Conservation (phyloP, 306 rosid genomes). For the Prunus mira region DNA sequence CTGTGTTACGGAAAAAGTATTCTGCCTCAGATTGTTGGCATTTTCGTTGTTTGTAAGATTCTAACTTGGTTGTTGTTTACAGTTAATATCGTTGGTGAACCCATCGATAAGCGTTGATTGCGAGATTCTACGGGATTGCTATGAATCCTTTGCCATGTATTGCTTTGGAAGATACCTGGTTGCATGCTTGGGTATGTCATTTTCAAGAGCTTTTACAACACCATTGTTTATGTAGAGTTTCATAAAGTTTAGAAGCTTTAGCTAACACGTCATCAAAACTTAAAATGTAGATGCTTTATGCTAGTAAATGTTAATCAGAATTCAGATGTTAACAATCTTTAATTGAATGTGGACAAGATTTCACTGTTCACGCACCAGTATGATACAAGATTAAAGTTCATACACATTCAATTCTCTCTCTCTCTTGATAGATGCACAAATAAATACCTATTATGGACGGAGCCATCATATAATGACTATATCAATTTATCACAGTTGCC, state of each 20-base stretch:
- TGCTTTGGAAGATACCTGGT: constrained; percentile 98
- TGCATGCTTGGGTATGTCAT: constrained; percentile 76
- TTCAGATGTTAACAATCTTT: neutral
- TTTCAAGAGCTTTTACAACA: neutral
- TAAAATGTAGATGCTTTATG: neutral
- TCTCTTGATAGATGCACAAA: neutral
- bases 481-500: neutral
- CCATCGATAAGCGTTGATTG: constrained; percentile 85
- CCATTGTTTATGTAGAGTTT: neutral
- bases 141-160: constrained; percentile 99
- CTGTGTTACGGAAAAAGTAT: neutral
- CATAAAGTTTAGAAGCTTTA: neutral
- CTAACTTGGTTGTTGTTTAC: constrained; percentile 28
- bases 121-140: constrained; percentile 88
- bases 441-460: neutral
- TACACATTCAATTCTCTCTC: neutral
- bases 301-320: neutral
- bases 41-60: neutral
- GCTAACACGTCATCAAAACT: neutral
- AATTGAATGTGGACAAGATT: neutral
- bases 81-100: constrained; percentile 77
- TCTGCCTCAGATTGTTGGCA: constrained; percentile 9
- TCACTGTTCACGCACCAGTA: neutral
- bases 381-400: neutral
- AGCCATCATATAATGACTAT: neutral